phyloP scores from a whole-genome alignment of 1,284 basidiomycete genomes.

The Cutaneotrichosporon daszewskae region DNA sequence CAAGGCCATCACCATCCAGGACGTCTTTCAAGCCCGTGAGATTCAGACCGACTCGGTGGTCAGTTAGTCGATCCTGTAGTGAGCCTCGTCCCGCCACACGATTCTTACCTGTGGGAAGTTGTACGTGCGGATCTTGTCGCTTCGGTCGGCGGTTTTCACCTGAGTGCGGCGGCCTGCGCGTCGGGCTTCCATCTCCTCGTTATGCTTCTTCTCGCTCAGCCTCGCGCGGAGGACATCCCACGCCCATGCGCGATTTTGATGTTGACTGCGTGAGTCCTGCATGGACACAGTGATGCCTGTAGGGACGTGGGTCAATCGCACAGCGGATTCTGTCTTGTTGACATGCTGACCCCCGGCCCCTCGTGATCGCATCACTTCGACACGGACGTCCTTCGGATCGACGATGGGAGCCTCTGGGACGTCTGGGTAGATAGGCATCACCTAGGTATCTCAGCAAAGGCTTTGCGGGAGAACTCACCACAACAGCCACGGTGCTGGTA shows the following conservation, averaged over 20 bases:
- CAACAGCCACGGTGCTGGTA: conserved; percentile 82
- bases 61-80: conserved; percentile 75
- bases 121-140: conserved; percentile 90
- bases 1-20: conserved; percentile 70
- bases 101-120: conserved; percentile 71
- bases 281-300: conserved; percentile 94
- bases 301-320: conserved; percentile 89
- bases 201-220: conserved; percentile 70
- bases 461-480: conserved; percentile 55
- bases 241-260: conserved; percentile 82
- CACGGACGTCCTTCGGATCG: conserved; percentile 76
- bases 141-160: conserved; percentile 72
- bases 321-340: conserved; percentile 97
- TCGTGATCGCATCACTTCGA: conserved; percentile 89
- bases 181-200: conserved; percentile 62
- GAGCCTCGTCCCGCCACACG: not conserved
- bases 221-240: conserved; percentile 80
- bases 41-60: conserved; percentile 77
- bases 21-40: conserved; percentile 67
- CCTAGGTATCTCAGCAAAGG: conserved; percentile 12
- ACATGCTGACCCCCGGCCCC: conserved; percentile 99
- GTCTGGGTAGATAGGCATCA: conserved; percentile 54
- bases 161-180: conserved; percentile 66
- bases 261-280: conserved; percentile 96
- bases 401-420: conserved; percentile 52